Evolutionary conservation across 305 asterid genomes (phyloP).

Genomic region (Andrographis paniculata): DNA sequence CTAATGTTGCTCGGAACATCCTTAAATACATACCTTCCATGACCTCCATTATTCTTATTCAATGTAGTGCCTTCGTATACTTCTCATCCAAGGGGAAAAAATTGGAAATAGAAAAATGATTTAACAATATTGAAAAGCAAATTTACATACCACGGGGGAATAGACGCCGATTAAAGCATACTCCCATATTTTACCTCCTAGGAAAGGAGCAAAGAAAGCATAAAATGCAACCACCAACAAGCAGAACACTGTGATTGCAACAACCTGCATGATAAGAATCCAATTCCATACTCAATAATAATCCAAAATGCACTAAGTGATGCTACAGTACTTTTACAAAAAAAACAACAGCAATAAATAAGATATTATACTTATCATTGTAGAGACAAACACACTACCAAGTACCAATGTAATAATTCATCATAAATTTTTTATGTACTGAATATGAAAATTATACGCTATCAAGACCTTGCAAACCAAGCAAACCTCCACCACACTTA

Average conservation of each 20-base stretch:
- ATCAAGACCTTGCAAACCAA: no score
- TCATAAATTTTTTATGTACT: no score
- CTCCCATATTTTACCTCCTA: slow-evolving; percentile 90
- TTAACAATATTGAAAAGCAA: slow-evolving; percentile 15
- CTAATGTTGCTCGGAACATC: slow-evolving; percentile 8
- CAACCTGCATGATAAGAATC: slow-evolving; percentile 51
- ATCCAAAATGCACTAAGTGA: neutral
- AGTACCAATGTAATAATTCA: no score
- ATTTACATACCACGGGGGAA: slow-evolving; percentile 83
- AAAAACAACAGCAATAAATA: neutral
- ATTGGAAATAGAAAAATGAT: no score
- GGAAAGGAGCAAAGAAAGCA: slow-evolving; percentile 97
- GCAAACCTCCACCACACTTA: no score
- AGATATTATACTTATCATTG: no score
- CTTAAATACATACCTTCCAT: no score
- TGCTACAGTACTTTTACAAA: neutral
- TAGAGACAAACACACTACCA: no score
- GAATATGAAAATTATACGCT: no score
- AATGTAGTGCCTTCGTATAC: no score
- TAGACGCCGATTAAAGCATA: slow-evolving; percentile 59
- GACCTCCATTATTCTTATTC: no score
- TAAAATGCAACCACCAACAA: slow-evolving; percentile 87
- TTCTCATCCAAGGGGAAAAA: no score
- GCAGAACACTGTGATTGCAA: slow-evolving; percentile 91
- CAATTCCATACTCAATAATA: neutral